Conservation (phyloP, 768 basidiomycete genomes). For the Rhodotorula babjevae region DNA sequence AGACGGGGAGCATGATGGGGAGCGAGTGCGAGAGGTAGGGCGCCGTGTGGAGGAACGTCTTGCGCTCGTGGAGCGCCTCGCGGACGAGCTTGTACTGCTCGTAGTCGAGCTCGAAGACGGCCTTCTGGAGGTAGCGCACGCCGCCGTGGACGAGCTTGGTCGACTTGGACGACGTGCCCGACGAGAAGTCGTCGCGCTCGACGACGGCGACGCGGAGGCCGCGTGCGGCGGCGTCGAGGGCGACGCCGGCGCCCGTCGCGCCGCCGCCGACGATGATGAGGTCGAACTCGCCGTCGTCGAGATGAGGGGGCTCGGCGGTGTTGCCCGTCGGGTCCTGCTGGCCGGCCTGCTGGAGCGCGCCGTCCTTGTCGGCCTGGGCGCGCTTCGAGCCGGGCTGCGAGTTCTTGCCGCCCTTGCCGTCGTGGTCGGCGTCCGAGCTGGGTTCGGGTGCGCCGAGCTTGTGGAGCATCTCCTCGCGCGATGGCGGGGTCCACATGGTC, state of each 20-base stretch:
- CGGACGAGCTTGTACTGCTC: constrained; percentile 92
- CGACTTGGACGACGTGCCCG: constrained; percentile 92
- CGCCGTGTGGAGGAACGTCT: constrained; percentile 89
- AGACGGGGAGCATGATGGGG: constrained; percentile 94
- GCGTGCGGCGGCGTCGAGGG: constrained; percentile 85
- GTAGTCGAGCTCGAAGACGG: constrained; percentile 89
- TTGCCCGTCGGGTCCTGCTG: constrained; percentile 7
- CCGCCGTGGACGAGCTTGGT: constrained; percentile 98
- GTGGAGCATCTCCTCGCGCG: constrained; percentile 29
- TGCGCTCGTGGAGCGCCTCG: constrained; percentile 89
- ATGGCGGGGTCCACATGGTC: constrained; percentile 35
- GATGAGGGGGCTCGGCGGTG: not conserved
- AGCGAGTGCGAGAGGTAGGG: constrained; percentile 88
- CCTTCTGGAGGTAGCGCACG: constrained; percentile 95
- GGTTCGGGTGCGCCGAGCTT: constrained; percentile 13
- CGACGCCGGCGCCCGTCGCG: constrained; percentile 93
- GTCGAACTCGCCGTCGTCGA: constrained; percentile 55
- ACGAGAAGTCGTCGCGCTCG: constrained; percentile 84
- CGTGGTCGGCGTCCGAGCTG: not conserved
- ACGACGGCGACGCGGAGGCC: constrained; percentile 90
- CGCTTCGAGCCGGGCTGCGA: not conserved
- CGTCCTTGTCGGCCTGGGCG: constrained; percentile 4
- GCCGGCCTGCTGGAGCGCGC: not conserved
- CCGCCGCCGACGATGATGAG: constrained; percentile 85
- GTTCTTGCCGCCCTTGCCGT: constrained; percentile 23